Percentiles rank a stretch among this genome's conserved stretches.
These are phyloP conservation scores for Dillenia suffruticosa DNA, from an alignment of 164 flowering plant genomes.

Conservation along the genomic window DNA sequence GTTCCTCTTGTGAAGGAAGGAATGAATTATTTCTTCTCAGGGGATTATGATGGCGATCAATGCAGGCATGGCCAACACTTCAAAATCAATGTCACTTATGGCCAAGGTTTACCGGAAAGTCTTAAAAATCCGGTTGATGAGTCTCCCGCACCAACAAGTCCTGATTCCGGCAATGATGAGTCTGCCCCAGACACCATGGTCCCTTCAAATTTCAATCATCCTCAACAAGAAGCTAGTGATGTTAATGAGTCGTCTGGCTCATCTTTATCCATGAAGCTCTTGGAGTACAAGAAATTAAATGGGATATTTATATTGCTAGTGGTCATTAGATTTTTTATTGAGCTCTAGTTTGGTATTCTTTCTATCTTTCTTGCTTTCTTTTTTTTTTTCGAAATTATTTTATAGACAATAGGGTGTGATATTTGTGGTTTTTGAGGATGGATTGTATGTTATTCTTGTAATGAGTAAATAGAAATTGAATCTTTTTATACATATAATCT, in stretches of 20 bases:
- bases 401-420: too few relatives aligned
- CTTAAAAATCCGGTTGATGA: constrained; percentile 23
- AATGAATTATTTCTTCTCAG: constrained; percentile 67
- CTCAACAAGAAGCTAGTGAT: constrained; percentile 29
- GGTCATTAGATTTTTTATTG: constrained; percentile 10
- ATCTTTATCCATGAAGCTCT: constrained; percentile 1
- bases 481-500: too few relatives aligned
- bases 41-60: constrained; percentile 88
- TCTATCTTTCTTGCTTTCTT: neutral
- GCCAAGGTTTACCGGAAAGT: constrained; percentile 67
- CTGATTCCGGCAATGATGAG: constrained; percentile 42
- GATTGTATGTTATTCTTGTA: too few relatives aligned
- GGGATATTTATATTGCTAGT: constrained; percentile 19
- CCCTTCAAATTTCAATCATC: constrained; percentile 61
- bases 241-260: constrained; percentile 29
- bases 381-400: too few relatives aligned
- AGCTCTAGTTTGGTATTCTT: too few relatives aligned
- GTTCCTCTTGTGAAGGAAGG: constrained; percentile 78
- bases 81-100: constrained; percentile 68
- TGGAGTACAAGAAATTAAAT: constrained; percentile 13
- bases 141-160: constrained; percentile 45
- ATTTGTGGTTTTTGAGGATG: too few relatives aligned
- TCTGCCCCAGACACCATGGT: constrained; percentile 64
- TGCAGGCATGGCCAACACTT: constrained; percentile 77
- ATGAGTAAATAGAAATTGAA: too few relatives aligned